Percentiles rank a stretch among this genome's conserved stretches.
phyloP scores from a whole-genome alignment of 2,329 filamentous ascomycete species.

The Chaetomium sp. region DNA sequence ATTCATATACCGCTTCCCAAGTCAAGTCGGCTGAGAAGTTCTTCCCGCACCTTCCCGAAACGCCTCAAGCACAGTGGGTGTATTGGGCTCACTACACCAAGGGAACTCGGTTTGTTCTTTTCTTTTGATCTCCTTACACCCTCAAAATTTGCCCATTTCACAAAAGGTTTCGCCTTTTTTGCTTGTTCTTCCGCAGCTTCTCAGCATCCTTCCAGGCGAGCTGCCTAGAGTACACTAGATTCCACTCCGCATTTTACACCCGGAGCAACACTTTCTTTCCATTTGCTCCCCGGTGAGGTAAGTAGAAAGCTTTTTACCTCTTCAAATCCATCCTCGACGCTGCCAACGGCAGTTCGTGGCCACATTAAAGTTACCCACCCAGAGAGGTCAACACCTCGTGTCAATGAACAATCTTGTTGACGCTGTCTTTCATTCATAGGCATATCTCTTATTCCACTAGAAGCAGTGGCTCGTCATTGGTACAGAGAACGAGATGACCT shows the following conservation, averaged over 20 bases:
- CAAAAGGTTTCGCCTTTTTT: background rate
- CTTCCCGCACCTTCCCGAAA: conserved; percentile 4
- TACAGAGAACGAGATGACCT: background rate
- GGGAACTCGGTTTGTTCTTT: background rate
- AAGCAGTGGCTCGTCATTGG: too few relatives aligned
- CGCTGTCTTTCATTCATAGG: background rate
- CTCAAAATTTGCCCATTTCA: background rate
- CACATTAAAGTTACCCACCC: background rate
- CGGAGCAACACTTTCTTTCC: background rate
- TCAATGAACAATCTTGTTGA: background rate
- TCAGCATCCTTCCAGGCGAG: conserved; percentile 3
- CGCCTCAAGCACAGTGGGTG: background rate
- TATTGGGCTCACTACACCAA: background rate
- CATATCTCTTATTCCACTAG: background rate
- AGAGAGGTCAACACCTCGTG: background rate
- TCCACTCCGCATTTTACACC: background rate
- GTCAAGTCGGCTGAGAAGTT: background rate
- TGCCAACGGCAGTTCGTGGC: background rate
- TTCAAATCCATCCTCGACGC: background rate
- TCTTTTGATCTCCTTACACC: background rate
- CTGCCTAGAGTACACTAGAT: background rate
- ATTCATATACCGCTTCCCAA: background rate
- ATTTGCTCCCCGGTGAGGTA: background rate
- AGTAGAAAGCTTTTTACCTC: background rate
- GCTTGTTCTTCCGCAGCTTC: background rate